These are phyloP conservation scores for Gleditsia sinensis DNA, from an alignment of 306 rosid genomes.

Conservation along the genomic window DNA sequence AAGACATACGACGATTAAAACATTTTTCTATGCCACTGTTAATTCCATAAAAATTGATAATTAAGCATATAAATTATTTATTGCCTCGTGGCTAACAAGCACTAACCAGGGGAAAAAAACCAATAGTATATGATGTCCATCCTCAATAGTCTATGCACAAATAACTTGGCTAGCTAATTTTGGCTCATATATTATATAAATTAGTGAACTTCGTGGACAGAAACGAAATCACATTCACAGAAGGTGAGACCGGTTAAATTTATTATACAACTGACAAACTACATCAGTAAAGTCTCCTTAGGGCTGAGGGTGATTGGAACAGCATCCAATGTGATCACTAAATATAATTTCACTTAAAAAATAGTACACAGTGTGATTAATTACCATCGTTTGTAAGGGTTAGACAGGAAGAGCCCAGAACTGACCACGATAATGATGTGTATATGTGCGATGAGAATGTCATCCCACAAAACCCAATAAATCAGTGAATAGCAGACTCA, in stretches of 20 bases:
- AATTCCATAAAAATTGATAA: background rate
- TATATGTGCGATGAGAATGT: background rate
- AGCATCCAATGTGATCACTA: slow-evolving; percentile 47
- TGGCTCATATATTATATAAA: background rate
- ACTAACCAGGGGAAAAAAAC: background rate
- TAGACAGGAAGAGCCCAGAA: background rate
- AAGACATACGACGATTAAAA: background rate
- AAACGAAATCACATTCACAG: background rate
- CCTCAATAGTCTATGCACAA: background rate
- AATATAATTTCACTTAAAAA: background rate
- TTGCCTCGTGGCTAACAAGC: background rate
- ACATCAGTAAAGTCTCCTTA: background rate
- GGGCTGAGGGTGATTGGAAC: slow-evolving; percentile 33
- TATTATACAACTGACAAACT: background rate
- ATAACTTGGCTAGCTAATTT: background rate
- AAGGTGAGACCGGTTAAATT: background rate
- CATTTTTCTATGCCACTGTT: background rate
- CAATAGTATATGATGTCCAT: background rate
- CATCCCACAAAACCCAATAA: slow-evolving; percentile 15
- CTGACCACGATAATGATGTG: slow-evolving; percentile 18
- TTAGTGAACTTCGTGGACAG: background rate
- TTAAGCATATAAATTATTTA: background rate
- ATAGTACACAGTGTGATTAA: background rate
- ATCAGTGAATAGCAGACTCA: background rate
- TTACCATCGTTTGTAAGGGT: background rate